Conservation (phyloP, 805 yeast genomes). For the Tetrapisispora pingtungensis region DNA sequence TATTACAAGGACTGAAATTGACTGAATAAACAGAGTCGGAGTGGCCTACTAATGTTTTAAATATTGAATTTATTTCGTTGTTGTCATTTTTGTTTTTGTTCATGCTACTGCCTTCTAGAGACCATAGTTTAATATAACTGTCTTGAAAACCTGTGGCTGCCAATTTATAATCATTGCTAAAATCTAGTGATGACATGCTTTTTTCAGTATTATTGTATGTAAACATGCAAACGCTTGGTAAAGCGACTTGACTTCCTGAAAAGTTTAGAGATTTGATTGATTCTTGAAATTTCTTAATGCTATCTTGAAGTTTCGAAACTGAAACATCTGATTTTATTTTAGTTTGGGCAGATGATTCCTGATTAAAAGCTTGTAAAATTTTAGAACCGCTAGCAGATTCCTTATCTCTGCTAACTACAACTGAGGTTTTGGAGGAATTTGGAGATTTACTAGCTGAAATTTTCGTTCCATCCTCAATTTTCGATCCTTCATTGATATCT, state of each 20-base stretch:
- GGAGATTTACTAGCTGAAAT: neutral
- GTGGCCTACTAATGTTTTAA: constrained; percentile 63
- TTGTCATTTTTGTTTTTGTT: constrained; percentile 38
- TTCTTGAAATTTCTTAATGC: constrained; percentile 70
- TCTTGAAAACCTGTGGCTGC: constrained; percentile 95
- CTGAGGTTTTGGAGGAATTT: neutral
- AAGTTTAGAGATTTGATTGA: constrained; percentile 63
- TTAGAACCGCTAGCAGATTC: neutral
- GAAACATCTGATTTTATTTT: constrained; percentile 35
- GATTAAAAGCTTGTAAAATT: neutral
- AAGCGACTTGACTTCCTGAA: constrained; percentile 61
- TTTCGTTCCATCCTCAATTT: too few species aligned
- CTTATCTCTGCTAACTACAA: neutral
- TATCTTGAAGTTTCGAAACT: constrained; percentile 68
- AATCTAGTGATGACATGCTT: constrained; percentile 72
- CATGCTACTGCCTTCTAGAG: constrained; percentile 80
- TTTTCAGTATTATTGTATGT: constrained; percentile 92
- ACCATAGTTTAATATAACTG: constrained; percentile 84
- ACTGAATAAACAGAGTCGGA: constrained; percentile 88
- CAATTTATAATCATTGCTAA: constrained; percentile 76
- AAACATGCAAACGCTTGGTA: constrained; percentile 95
- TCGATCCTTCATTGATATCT: too few species aligned
- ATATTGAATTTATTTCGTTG: constrained; percentile 20
- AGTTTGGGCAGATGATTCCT: neutral
- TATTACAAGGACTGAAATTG: constrained; percentile 82